Conservation (phyloP, 176 grass and related monocot species). For the Carex cristatella region DNA sequence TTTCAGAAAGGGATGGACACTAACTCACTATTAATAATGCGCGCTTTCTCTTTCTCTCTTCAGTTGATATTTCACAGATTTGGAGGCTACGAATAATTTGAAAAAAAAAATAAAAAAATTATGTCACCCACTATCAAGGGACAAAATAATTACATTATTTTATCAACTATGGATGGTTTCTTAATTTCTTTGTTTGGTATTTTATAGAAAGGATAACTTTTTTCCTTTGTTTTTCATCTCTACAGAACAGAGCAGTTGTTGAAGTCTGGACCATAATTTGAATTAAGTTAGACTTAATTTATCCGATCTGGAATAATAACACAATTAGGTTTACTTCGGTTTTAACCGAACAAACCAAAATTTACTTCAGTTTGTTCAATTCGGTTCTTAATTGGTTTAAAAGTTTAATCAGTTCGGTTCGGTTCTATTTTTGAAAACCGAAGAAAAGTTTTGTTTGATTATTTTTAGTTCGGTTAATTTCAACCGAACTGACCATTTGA, state of each 20-base stretch:
- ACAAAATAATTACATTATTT: constrained; percentile 5
- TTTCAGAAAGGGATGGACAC: background rate
- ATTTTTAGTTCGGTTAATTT: too few species aligned
- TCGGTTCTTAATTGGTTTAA: too few species aligned
- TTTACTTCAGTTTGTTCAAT: too few species aligned
- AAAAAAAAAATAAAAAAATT: too few species aligned
- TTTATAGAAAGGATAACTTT: background rate
- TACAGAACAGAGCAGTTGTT: background rate
- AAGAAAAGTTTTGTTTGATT: too few species aligned
- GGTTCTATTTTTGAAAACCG: too few species aligned
- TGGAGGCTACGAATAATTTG: background rate
- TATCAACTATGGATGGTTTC: too few species aligned
- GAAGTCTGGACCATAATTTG: background rate
- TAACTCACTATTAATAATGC: background rate
- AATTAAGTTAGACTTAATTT: background rate
- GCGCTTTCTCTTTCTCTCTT: background rate
- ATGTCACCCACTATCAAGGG: background rate
- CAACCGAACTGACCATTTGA: too few species aligned
- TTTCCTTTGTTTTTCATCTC: background rate
- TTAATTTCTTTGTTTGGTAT: background rate
- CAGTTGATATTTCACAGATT: background rate
- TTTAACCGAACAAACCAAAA: too few species aligned
- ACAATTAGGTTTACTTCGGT: too few species aligned
- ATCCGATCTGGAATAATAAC: too few species aligned
- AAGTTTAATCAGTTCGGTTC: too few species aligned